Percentiles rank a stretch among this genome's conserved stretches.
Evolutionary conservation across 495 filamentous ascomycete genomes (phyloP).

Genomic region (Aspergillus coremiiformis): DNA sequence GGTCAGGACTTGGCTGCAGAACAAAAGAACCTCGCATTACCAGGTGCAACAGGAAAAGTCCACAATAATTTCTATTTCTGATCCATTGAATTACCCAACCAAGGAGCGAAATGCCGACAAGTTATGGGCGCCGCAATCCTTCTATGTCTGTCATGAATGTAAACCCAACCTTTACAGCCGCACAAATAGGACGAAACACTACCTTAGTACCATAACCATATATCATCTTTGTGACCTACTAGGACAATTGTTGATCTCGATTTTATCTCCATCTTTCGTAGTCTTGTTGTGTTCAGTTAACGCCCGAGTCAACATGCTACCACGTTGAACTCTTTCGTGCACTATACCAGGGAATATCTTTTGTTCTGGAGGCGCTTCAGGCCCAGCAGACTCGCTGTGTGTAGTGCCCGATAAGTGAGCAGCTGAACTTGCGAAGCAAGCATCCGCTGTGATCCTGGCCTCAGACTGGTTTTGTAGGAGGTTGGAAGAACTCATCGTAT

Average conservation of each 20-base stretch:
- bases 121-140: too few species aligned
- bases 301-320: conserved; percentile 28
- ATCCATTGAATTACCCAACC: background rate
- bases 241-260: background rate
- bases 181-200: background rate
- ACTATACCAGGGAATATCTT: conserved; percentile 68
- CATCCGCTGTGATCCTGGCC: background rate
- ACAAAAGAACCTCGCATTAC: background rate
- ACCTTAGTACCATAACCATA: background rate
- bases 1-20: background rate
- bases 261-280: background rate
- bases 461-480: background rate
- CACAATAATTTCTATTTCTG: background rate
- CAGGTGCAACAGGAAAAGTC: background rate
- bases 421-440: background rate
- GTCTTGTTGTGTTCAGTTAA: background rate
- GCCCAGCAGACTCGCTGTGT: conserved; percentile 18
- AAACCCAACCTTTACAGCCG: background rate
- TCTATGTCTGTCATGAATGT: background rate
- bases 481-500: background rate
- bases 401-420: conserved; percentile 1
- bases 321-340: conserved; percentile 47
- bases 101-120: too few species aligned
- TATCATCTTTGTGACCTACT: background rate
- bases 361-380: conserved; percentile 53